Evolutionary conservation across 352 stramenopile genomes (phyloP), one percentile per base, ranked within the genome.

Genomic region (Chrysophaeum taylorii): DNA sequence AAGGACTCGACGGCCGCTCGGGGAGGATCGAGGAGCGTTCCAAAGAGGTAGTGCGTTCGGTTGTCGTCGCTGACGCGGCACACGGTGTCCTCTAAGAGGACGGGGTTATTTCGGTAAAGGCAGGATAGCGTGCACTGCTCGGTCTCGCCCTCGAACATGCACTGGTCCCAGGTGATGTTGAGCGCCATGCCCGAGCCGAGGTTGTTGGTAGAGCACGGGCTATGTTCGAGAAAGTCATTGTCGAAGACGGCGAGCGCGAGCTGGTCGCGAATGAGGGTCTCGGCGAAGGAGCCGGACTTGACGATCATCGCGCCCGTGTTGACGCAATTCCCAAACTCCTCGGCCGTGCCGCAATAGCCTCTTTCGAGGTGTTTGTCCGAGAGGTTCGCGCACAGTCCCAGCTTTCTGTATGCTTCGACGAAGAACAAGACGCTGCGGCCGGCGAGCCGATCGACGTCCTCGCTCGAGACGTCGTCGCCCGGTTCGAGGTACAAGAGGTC

Each of bases 81-180:
- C 5, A n/a, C 33, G 18, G 48, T 60, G 18, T 25, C 7, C 5
- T 60, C 21, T 18, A 60, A 31, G 48, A 23, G 21, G 18, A 9
- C 7, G 18, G 48, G 48, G 18, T 60, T 18, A 7, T 15, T 21
- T 5, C 48, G 18, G 25, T 60, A 60, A 7, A 60, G 25, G 25
- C 48, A 60, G 18, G 7, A 18, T 18, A 60, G 48, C 48, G 48
- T 60, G 48, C 48, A 60, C 48, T 60, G 48, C 48, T 60, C 48
- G 18, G 48, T 60, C 48, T 60, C 33, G 48, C 21, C 5, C 48
- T 18, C 5, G 48, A 33, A 60, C 18, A 33, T n/a, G 48, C 48
- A 60, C 48, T 60, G 48, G 48, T 60, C 48, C 48, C 48, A 60
- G 48, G 25, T 21, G n/a, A n/a, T n/a, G n/a, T n/a, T n/a, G n/a